Base-by-base conservation (phyloP, 441 rosid species). In the Populus tomentosa region DNA sequence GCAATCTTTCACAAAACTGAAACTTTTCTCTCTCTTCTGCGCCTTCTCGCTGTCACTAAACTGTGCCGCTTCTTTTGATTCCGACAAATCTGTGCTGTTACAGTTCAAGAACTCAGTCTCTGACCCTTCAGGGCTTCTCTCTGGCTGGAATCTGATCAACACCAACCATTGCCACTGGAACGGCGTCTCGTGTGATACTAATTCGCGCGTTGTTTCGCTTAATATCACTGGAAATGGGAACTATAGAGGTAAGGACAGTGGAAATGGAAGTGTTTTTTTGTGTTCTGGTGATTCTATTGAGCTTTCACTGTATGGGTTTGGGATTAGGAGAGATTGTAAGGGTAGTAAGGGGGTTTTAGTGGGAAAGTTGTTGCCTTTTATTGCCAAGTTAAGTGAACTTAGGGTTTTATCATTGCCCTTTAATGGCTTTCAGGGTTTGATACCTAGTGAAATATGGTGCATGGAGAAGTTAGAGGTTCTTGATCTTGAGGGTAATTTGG, bases 361-460 rank as follows among this genome's bases (percentile, higher is more conserved):
- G 21, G 97, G 97, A 11, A 86, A 79, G 36, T 80, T 94, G 89
- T 80, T 81, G 68, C 86, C 95, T 6, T 71, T 28, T 1, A 80
- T 91, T 64, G 86, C 88, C 6, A 82, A 76, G 69, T 87, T 94
- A 56, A 84, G 85, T 33, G 87, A 88, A 77, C 87, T 94, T 74
- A 88, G 87, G 83, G 84, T 94, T 79, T 79, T 92, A 38, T 90
- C 97, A 4, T 85, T 94, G 69, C 89, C 97, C 64, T 92, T 91
- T 28, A 87, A 92, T 78, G 87, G 87, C 71, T 87, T 94, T 6
- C 64, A 24, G 73, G 95, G 94, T 67, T 85, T 81, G 62, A 82
- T 92, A 68, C 94, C 97, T 11, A 26, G 46, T 61, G 93, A 89
- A 84, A 81, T 92, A 74, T 90, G 88, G 93, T 84, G 78, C 2